phyloP scores from a whole-genome alignment of 1,284 basidiomycete genomes.

The Cronartium quercuum region DNA sequence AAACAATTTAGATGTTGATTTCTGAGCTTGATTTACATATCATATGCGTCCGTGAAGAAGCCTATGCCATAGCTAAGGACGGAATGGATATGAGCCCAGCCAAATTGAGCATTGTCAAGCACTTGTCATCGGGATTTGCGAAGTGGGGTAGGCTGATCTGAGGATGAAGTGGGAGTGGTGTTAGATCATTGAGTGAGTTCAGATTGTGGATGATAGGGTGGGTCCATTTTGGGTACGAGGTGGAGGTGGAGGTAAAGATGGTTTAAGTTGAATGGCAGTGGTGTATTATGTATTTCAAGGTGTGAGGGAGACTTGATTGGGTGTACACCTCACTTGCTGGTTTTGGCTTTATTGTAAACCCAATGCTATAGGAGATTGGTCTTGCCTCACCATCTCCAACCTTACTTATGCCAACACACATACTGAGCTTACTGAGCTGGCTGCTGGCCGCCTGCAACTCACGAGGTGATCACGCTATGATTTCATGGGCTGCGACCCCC shows the following conservation, averaged over 20 bases:
- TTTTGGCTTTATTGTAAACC: too few species aligned
- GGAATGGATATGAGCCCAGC: conserved; percentile 60
- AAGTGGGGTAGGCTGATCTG: background rate
- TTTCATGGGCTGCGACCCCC: too few species aligned
- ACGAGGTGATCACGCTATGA: too few species aligned
- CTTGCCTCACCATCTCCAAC: too few species aligned
- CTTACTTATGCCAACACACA: too few species aligned
- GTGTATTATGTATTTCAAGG: background rate
- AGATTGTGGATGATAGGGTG: background rate
- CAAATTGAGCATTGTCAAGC: conserved; percentile 59
- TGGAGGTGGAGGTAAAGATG: background rate
- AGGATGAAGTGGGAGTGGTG: background rate
- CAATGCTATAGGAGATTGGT: too few species aligned
- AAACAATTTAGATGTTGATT: background rate
- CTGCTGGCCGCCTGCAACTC: too few species aligned
- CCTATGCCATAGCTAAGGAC: conserved; percentile 68
- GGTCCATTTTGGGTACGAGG: background rate
- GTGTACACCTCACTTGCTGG: too few species aligned
- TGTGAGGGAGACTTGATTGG: too few species aligned
- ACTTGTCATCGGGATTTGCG: conserved; percentile 54
- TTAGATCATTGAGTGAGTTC: background rate
- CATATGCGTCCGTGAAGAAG: conserved; percentile 74
- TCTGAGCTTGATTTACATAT: conserved; percentile 44
- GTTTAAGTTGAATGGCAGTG: too few species aligned
- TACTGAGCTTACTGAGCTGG: too few species aligned